Conservation (phyloP, 345 rosid species). For the Citrus sinensis region DVS_A1.0 CM039161.1:1737501-1738000, state of each 20-base stretch:
- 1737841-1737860: neutral
- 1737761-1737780: conserved; percentile 81
- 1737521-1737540: neutral
- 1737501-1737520: neutral
- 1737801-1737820: neutral
- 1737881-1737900: neutral
- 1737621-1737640: neutral
- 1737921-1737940: neutral
- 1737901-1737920: neutral
- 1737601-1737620: neutral
- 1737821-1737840: neutral
- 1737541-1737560: neutral
- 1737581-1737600: neutral
- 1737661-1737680: neutral
- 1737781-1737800: conserved; percentile 51
- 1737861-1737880: neutral
- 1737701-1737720: conserved; percentile 80
- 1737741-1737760: conserved; percentile 70
- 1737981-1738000: neutral
- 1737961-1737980: neutral
- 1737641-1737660: neutral
- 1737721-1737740: conserved; percentile 71
- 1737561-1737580: neutral
- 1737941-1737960: neutral
- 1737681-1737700: conserved; percentile 34